phyloP scores from a whole-genome alignment of 2,329 filamentous ascomycete species.

The Colletotrichum plurivorum region DNA sequence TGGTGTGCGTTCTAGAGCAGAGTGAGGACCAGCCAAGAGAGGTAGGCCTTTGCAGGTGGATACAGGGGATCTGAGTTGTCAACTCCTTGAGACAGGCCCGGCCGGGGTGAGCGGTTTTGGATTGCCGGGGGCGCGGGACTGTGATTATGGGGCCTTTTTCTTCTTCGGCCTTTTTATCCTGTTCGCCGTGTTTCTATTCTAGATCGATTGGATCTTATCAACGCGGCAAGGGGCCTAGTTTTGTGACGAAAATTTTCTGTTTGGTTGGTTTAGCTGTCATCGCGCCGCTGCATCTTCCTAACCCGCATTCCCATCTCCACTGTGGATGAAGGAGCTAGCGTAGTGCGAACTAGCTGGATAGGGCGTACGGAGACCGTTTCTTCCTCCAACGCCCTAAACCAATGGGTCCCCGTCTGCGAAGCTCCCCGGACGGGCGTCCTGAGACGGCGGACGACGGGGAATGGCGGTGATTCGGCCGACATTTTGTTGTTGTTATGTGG shows the following conservation, averaged over 20 bases:
- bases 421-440: not conserved
- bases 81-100: slow-evolving; percentile 34
- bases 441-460: not conserved
- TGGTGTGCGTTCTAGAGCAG: no score
- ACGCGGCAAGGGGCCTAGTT: not conserved
- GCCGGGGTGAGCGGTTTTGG: slow-evolving; percentile 29
- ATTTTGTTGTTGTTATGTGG: not conserved
- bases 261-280: no score
- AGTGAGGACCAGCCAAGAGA: no score
- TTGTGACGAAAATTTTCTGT: not conserved
- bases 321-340: not conserved
- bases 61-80: slow-evolving; percentile 14
- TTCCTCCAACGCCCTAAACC: not conserved
- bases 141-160: not conserved
- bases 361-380: not conserved
- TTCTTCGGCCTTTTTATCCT: not conserved
- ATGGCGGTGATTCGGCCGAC: not conserved
- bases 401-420: not conserved
- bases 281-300: no score
- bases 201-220: not conserved
- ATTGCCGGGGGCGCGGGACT: slow-evolving; percentile 16
- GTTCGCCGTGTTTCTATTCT: slow-evolving; percentile 20
- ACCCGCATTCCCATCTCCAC: no score
- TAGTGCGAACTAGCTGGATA: not conserved
- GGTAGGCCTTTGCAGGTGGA: not conserved